Base-by-base conservation (phyloP, 371 early-diverging fungal genomes). In the Circinella umbellata region DNA sequence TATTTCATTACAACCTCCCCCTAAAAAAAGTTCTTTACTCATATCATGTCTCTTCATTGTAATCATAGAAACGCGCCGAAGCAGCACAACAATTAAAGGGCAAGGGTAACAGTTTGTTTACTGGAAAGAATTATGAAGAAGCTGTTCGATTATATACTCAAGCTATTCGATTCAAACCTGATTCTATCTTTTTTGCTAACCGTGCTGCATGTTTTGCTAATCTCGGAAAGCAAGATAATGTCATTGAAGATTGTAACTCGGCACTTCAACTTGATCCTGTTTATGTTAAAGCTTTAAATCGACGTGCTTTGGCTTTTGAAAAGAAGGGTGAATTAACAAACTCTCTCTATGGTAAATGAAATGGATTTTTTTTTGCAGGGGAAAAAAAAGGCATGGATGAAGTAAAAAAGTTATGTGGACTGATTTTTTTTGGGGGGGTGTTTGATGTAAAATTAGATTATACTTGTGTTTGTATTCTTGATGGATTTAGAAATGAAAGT, bases 111-210 rank as follows among this genome's bases (percentile, higher is more conserved):
- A 88, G 88, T 71, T 88, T 91, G 74, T 98, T 93, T 79, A 87
- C 88, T 47, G 88, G 89, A 74, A 91, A 90, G 77, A 90, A 92
- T 75, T 97, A 91, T 81, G 80, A 87, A 36, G 93, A 93, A 66
- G 98, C 98, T 18, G 91, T 95, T 64, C 88, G 90, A 66, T 79
- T 91, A 61, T 98, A 98, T 79, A 89, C 95, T 13, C 88, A 92
- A 72, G 98, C 98, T 4, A 92, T 98, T 73, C 87, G 86, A 27
- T 89, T 91, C 73, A 89, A 86, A 66, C 80, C 83, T 9, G 90
- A 95, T 76, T 90, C 94, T 14, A 92, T 98, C 59, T 98, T 90
- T 71, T 98, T 87, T 82, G 91, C 95, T 71, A 98, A 98, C 88
- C 92, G 98, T 55, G 98, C 98, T 14, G 98, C 96, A 14, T 96